A percentile compares a stretch with the other conserved stretches of the same genome.
Evolutionary conservation across 371 early-diverging fungal genomes (phyloP).

Genomic region (Mortierella sp.): DNA sequence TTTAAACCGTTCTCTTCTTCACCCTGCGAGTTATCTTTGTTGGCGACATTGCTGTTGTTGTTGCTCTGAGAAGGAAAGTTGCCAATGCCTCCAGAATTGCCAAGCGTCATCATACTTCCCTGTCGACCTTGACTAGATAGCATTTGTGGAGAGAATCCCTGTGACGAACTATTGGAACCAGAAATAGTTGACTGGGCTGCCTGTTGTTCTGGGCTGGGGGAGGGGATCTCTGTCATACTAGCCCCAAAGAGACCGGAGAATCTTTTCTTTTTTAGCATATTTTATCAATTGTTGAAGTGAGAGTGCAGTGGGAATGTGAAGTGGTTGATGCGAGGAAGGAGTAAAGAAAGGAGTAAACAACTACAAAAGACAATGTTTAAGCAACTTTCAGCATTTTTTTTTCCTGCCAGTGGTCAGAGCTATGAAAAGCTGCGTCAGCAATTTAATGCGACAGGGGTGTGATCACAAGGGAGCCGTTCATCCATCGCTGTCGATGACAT

Average conservation of each 20-base stretch:
- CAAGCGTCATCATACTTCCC: conserved; percentile 22
- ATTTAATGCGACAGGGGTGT: not conserved
- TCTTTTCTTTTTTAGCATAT: conserved; percentile 53
- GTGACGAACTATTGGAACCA: conserved; percentile 2
- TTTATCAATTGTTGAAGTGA: not conserved
- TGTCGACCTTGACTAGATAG: conserved; percentile 52
- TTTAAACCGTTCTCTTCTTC: conserved; percentile 9
- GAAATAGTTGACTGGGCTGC: conserved; percentile 4
- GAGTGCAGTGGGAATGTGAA: not conserved
- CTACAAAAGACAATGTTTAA: not conserved
- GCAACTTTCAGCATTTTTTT: not conserved
- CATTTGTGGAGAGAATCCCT: conserved; percentile 17
- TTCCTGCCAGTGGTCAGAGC: not conserved
- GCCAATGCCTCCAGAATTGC: conserved; percentile 15
- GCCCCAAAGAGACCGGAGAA: conserved; percentile 54
- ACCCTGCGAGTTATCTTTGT: not conserved
- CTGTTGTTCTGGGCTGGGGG: conserved; percentile 46
- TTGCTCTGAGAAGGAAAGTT: conserved; percentile 8
- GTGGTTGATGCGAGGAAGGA: not conserved
- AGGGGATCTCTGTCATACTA: conserved; percentile 49
- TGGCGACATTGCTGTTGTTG: not conserved
- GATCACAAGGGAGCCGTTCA: not conserved
- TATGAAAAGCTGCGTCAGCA: not conserved
- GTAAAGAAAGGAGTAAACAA: not conserved
- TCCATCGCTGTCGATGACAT: not conserved